Evolutionary conservation across 2,329 filamentous ascomycete genomes (phyloP).

Genomic region (Pseudogymnoascus sp.): DNA sequence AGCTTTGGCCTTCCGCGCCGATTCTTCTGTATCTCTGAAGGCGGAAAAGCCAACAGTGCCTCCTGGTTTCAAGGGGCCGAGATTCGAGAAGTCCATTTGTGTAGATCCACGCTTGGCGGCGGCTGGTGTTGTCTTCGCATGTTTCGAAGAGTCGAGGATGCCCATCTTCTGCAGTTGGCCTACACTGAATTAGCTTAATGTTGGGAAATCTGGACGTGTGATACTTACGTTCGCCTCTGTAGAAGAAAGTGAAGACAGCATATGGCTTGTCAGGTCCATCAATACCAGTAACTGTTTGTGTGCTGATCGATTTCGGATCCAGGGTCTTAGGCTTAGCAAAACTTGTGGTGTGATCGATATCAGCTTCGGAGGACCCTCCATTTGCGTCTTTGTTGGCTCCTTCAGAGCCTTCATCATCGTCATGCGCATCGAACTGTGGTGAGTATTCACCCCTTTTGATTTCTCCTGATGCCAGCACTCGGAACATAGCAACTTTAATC

Average conservation of each 20-base stretch:
- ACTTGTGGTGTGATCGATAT: constrained; percentile 93
- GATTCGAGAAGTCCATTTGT: constrained; percentile 74
- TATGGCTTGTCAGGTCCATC: constrained; percentile 95
- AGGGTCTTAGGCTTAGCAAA: constrained; percentile 95
- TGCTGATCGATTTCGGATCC: constrained; percentile 95
- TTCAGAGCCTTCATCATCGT: constrained; percentile 67
- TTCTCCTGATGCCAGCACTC: constrained; percentile 89
- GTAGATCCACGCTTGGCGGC: constrained; percentile 71
- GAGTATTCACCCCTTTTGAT: constrained; percentile 98
- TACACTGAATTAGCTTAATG: constrained; percentile 32
- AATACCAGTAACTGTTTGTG: constrained; percentile 97
- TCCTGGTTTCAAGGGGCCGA: constrained; percentile 76
- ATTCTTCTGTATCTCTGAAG: constrained; percentile 65
- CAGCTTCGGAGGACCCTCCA: constrained; percentile 60
- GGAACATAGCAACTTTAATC: constrained; percentile 95
- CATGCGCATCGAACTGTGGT: constrained; percentile 92
- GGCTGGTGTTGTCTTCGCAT: constrained; percentile 51
- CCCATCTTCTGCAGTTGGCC: constrained; percentile 97
- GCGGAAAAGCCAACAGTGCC: constrained; percentile 85
- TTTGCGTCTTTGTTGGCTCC: constrained; percentile 43
- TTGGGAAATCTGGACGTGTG: background rate
- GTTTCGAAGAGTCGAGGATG: constrained; percentile 64
- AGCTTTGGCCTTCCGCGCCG: constrained; percentile 50
- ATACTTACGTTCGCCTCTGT: constrained; percentile 81
- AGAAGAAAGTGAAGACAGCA: constrained; percentile 95